These are phyloP conservation scores for Pistacia vera DNA, from an alignment of 345 rosid species.

Conservation along the genomic window DNA sequence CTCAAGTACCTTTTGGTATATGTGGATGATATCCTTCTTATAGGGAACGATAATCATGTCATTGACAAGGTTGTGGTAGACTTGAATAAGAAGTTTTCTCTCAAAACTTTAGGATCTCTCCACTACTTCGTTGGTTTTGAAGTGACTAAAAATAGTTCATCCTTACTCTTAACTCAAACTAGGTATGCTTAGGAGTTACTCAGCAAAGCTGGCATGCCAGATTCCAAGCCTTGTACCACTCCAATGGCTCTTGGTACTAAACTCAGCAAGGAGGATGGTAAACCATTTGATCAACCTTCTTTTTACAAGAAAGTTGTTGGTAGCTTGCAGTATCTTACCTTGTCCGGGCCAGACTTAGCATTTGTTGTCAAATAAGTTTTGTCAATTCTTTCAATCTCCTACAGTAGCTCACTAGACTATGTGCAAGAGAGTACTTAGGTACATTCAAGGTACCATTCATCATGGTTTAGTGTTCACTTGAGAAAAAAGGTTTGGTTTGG, in stretches of 20 bases:
- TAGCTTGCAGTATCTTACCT: not conserved
- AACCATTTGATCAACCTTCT: not conserved
- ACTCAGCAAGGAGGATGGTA: rapidly evolving
- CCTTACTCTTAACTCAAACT: not conserved
- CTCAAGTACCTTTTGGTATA: not conserved
- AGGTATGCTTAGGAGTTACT: no score
- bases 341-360: not conserved
- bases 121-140: not conserved
- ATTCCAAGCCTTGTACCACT: not conserved
- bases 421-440: no score
- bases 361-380: no score
- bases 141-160: not conserved
- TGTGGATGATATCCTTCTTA: not conserved
- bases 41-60: no score
- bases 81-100: no score
- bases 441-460: no score
- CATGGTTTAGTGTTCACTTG: no score
- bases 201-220: not conserved
- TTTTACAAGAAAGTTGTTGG: not conserved
- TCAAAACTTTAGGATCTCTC: no score
- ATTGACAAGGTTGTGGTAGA: no score
- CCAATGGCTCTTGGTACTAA: not conserved
- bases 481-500: no score
- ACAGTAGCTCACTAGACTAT: no score
- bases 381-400: no score